Evolutionary conservation across 2,329 filamentous ascomycete genomes (phyloP), one percentile per base, ranked within the genome.

Genomic region (Colletotrichum sublineola): DNA sequence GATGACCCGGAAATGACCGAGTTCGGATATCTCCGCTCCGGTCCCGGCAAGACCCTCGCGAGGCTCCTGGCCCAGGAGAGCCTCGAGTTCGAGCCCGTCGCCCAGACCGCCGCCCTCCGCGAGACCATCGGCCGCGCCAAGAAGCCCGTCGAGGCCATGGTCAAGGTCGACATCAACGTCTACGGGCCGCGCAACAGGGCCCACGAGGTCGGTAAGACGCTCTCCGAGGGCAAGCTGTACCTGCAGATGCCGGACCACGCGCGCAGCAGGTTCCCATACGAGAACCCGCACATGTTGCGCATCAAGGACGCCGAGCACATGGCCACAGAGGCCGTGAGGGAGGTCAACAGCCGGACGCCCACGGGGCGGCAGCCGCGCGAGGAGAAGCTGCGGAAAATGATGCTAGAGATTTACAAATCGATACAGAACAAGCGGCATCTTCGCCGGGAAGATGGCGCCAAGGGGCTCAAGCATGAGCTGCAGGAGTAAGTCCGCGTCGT

Each of bases 121-220:
- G 75, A 79, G 1, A 74, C 70, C 24, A 79, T 82, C 18, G 65
- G 63, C 20, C 74, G 74, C 7, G 75, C 76, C 1, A 76, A 71
- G 12, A 80, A 79, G 68, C 53, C 78, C 0, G 56, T 71, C 3
- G 78, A 81, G 1, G 78, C 80, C 2, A 75, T 79, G 38, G 76
- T 79, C 20, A 74, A 76, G 48, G 74, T 83, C 1, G 77, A 82
- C 63, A 80, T 84, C 62, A 81, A 83, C 55, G 68, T 84, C 0
- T 84, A 83, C 67, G 82, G 82, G 0, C 78, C 78, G 0, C 66
- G 66, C 1, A n/a, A 48, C 4, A 24, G 66, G 2, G 75, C 74
- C 1, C 65, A 62, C 0, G 18, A 66, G 1, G 73, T 82, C 29
- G 82, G 81, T 0, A 68, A 76, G 1, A 64, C 62, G 3, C 72